Base-by-base conservation (phyloP, 2,329 filamentous ascomycete genomes). In the Fusarium verticillioides region DNA sequence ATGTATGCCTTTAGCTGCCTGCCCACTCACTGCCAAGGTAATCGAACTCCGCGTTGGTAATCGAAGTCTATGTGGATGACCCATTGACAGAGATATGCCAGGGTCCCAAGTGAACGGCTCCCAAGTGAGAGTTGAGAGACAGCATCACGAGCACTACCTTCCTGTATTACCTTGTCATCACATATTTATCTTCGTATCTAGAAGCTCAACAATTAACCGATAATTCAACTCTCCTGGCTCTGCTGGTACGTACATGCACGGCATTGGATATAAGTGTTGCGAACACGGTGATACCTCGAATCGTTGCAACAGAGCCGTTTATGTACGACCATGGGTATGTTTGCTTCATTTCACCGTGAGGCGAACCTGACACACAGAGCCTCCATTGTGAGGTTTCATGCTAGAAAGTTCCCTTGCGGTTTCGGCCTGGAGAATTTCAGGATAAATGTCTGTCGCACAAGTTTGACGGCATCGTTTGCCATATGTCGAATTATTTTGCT, bases 271-370 rank as follows among this genome's bases (percentile, higher is more conserved):
- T 58, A 72, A 66, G 50, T 57, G 59, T 64, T 46, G 68, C 73
- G 69, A 42, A 58, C 57, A 46, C 57, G 46, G 76, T 78, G 63
- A 67, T 70, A 71, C 72, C 70, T 74, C 62, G 52, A 66, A 60
- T 64, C 58, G 57, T 73, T 69, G 69, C 63, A 62, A 74, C 61
- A 44, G 63, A 71, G 53, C 76, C 76, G 75, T 78, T 78, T 40
- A 71, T 68, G 76, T 78, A 70, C 72, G 30, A 78, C 76, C 49
- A 16, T 46, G 57, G 54, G 66, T 40, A 68, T 75, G 76, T 78
- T 78, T 78, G 76, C 76, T 63, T 75, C 69, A 77, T 78, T 73
- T 75, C 72, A 70, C 72, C 34, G 43, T 50, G 58, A 60, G 61
- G 64, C 63, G 57, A 69, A 54, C 66, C 56, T 54, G 50, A 42